phyloP scores from a whole-genome alignment of 768 basidiomycete species.

The Xanthoconium stramineum region DNA sequence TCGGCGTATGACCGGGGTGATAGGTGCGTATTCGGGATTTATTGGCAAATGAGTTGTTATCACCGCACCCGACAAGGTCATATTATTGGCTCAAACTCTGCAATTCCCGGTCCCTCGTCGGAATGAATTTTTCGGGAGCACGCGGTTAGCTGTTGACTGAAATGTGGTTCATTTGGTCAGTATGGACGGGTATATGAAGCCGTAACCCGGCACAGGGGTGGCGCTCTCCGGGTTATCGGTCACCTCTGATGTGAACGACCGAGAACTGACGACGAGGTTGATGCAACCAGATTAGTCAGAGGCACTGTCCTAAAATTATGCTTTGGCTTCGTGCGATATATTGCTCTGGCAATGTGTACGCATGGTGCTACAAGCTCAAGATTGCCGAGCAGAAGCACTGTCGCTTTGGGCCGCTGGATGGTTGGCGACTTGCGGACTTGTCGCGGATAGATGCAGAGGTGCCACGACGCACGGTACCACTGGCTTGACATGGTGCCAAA shows the following conservation, averaged over 20 bases:
- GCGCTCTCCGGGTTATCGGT: constrained; percentile 19
- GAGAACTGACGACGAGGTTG: constrained; percentile 3
- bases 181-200: not conserved
- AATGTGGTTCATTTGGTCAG: not conserved
- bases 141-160: not conserved
- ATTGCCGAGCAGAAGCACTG: not conserved
- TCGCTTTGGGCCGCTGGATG: not conserved
- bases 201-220: constrained; percentile 8
- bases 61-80: constrained; percentile 18
- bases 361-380: constrained; percentile 4
- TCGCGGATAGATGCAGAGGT: not conserved
- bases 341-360: constrained; percentile 14
- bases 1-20: constrained; percentile 9
- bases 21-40: constrained; percentile 7
- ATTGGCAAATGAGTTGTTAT: constrained; percentile 1
- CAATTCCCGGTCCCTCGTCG: constrained; percentile 7
- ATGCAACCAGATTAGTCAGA: constrained; percentile 19
- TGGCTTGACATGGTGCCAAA: not conserved
- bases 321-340: constrained; percentile 26
- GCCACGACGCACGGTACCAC: not conserved
- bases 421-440: not conserved
- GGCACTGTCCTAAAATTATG: constrained; percentile 8
- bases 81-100: constrained; percentile 8
- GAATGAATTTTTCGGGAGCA: not conserved
- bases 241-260: constrained; percentile 5